Percentiles rank a stretch among this genome's conserved stretches.
These are phyloP conservation scores for Flammula alnicola DNA, from an alignment of 1,284 basidiomycete species.

Conservation along the genomic window DNA sequence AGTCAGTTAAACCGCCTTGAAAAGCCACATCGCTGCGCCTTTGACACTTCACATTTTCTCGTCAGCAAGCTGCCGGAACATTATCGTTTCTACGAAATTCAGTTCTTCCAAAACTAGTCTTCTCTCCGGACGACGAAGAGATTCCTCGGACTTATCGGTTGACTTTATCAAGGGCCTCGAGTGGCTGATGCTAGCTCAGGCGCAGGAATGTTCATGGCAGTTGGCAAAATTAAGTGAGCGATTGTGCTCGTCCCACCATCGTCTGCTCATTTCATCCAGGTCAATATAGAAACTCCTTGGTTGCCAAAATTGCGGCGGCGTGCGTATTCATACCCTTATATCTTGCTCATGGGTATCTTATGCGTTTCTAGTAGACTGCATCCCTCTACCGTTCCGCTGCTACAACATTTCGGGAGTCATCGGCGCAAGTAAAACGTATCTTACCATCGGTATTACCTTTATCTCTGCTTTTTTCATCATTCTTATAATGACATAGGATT, in stretches of 20 bases:
- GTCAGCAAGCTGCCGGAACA: conserved; percentile 78
- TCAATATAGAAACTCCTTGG: conserved; percentile 81
- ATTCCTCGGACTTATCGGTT: conserved; percentile 68
- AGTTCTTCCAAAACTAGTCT: conserved; percentile 59
- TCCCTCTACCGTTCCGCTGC: conserved; percentile 69
- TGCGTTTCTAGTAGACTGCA: conserved; percentile 52
- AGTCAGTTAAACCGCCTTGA: conserved; percentile 46
- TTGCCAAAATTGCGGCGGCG: conserved; percentile 88
- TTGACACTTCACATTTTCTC: not conserved
- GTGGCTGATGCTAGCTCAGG: conserved; percentile 89
- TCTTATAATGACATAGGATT: conserved; percentile 54
- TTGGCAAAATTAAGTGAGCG: conserved; percentile 80
- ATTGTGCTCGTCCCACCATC: not conserved
- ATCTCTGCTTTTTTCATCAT: conserved; percentile 2
- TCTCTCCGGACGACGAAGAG: conserved; percentile 58
- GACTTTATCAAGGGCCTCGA: conserved; percentile 70
- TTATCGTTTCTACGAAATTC: conserved; percentile 66
- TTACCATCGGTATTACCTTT: conserved; percentile 56
- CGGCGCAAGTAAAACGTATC: conserved; percentile 46
- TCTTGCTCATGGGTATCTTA: not conserved
- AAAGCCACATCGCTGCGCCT: not conserved
- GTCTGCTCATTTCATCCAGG: conserved; percentile 44
- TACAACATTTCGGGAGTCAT: conserved; percentile 54
- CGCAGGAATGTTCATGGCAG: conserved; percentile 98
- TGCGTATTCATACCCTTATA: conserved; percentile 28